phyloP scores from a whole-genome alignment of 495 filamentous ascomycete species.

The Trichoderma erinaceum region DNA sequence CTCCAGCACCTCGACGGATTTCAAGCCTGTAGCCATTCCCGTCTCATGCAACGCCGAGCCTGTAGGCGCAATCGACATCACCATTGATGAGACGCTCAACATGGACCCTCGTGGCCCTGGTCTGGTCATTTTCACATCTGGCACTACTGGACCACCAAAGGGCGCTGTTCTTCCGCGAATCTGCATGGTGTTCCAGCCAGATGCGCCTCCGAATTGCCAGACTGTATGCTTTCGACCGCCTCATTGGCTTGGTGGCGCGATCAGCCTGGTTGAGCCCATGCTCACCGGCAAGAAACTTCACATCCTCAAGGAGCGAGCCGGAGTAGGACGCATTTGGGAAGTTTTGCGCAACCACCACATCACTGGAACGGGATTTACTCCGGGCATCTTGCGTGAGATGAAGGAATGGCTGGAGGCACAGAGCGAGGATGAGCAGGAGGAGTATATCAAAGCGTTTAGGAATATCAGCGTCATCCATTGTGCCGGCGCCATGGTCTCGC shows the following conservation, averaged over 20 bases:
- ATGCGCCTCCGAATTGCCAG: not conserved
- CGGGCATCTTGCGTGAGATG: slow-evolving; percentile 1
- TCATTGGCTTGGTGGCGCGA: slow-evolving; percentile 6
- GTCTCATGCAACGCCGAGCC: slow-evolving; percentile 4
- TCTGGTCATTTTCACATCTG: slow-evolving; percentile 3
- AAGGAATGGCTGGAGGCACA: slow-evolving; percentile 4
- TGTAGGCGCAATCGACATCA: not conserved
- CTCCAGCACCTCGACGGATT: not conserved
- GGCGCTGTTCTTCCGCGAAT: not conserved
- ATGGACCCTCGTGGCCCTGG: slow-evolving; percentile 6
- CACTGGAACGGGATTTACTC: not conserved
- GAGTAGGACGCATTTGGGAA: not conserved
- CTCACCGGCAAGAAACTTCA: not conserved
- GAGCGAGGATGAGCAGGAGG: slow-evolving; percentile 8
- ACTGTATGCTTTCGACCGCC: not conserved
- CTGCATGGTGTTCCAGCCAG: slow-evolving; percentile 3
- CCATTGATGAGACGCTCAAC: slow-evolving; percentile 4
- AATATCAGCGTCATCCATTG: not conserved
- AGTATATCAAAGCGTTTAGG: not conserved
- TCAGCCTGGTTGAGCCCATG: slow-evolving; percentile 14
- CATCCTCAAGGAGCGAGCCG: not conserved
- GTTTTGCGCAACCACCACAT: not conserved
- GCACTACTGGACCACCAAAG: not conserved
- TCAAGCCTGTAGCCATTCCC: not conserved
- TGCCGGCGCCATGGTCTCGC: slow-evolving; percentile 2